Base-by-base conservation (phyloP, 495 filamentous ascomycete species). In the Penicillium robsamsonii region DNA sequence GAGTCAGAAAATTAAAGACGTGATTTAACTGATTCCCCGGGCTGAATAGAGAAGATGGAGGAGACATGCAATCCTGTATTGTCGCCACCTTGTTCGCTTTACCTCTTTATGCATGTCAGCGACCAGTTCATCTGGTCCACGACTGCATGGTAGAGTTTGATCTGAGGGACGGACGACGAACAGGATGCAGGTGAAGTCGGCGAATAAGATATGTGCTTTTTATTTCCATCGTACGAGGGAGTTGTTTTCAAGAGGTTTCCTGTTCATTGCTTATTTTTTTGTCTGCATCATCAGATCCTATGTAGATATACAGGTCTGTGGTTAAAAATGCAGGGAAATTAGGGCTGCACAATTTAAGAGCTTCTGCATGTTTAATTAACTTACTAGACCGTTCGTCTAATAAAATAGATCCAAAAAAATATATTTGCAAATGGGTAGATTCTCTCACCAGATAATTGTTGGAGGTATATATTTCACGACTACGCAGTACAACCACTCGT, bases 141-240 rank as follows among this genome's bases (percentile, higher is more conserved):
- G 42, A 40, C 41, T 40, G 55, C 18, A 25, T 53, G 57, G 25
- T 38, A 46, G 20, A 46, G 30, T 51, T 52, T 51, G 55, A 41
- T 22, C 25, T 47, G 62, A 58, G 61, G 60, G 60, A 63, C 61
- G 66, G 44, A 55, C 38, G 42, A 58, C 46, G 47, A 56, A 35
- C 55, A 50, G 58, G 55, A 60, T 60, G 63, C 55, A 63, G 65
- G 55, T 63, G 50, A 68, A 46, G 62, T 58, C 55, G 58, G 53
- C 54, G 49, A 62, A 64, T 63, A 64, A 58, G 55, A 66, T 41
- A 52, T 58, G 56, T 47, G 50, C 51, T 57, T 62, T 50, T 59
- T 66, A 67, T 64, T 69, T 67, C 50, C 56, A 67, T 72, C 64
- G 65, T 65, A 67, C 65, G 62, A 72, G 62, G 73, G 73, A 71